Conservation (phyloP, 2,329 filamentous ascomycete species). For the Amesomyces nigricolor region DNA sequence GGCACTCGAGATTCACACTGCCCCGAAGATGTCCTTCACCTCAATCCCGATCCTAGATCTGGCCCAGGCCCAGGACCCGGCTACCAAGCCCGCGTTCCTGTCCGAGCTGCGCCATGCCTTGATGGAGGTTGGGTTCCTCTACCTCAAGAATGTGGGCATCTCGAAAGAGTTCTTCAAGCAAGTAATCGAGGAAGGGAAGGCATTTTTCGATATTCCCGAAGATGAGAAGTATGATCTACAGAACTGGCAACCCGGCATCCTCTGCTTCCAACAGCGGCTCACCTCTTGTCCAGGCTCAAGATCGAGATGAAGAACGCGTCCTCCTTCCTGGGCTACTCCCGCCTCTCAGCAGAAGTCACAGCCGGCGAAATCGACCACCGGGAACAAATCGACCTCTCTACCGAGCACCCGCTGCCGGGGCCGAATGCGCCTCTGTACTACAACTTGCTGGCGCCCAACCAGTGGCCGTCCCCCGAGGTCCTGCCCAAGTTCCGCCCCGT, state of each 20-base stretch:
- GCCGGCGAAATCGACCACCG: conserved; percentile 71
- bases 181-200: conserved; percentile 62
- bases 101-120: conserved; percentile 65
- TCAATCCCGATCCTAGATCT: conserved; percentile 74
- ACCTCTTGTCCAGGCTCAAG: conserved; percentile 41
- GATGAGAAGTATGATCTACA: conserved; percentile 59
- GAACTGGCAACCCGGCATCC: neutral
- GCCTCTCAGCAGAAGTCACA: conserved; percentile 63
- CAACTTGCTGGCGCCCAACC: conserved; percentile 70
- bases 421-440: conserved; percentile 62
- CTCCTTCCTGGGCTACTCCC: conserved; percentile 66
- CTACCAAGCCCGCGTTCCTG: conserved; percentile 68
- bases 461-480: conserved; percentile 64
- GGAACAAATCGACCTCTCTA: conserved; percentile 83
- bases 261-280: neutral
- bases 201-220: conserved; percentile 70
- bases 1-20: neutral
- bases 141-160: conserved; percentile 74
- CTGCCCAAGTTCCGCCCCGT: conserved; percentile 63
- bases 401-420: conserved; percentile 62
- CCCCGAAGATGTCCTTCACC: conserved; percentile 58
- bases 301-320: conserved; percentile 70
- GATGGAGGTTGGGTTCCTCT: conserved; percentile 83
- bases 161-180: conserved; percentile 56
- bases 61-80: conserved; percentile 54